A percentile compares a stretch with the other conserved stretches of the same genome.
phyloP scores from a whole-genome alignment of 805 yeast species.

The Candida manassasensis region DNA sequence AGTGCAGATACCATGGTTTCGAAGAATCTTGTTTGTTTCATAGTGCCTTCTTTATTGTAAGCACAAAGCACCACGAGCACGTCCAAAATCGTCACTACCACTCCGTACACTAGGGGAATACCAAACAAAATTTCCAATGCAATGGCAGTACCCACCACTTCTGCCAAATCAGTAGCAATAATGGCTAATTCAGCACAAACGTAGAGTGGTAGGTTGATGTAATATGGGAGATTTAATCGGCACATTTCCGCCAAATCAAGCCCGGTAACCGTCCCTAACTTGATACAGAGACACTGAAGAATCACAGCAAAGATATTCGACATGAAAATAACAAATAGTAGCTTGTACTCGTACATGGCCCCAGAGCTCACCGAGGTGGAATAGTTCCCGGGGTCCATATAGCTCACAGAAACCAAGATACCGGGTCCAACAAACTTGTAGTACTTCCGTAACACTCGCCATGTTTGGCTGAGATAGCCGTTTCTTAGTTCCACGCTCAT shows the following conservation, averaged over 20 bases:
- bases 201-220: constrained; percentile 62
- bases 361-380: constrained; percentile 89
- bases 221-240: constrained; percentile 59
- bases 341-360: constrained; percentile 67
- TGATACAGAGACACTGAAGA: constrained; percentile 77
- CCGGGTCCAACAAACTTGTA: constrained; percentile 81
- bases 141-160: constrained; percentile 91
- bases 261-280: constrained; percentile 87
- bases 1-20: constrained; percentile 69
- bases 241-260: constrained; percentile 84
- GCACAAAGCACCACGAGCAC: constrained; percentile 75
- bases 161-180: constrained; percentile 90
- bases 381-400: constrained; percentile 93
- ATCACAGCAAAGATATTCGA: constrained; percentile 84
- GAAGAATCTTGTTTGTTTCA: constrained; percentile 70
- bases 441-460: constrained; percentile 43
- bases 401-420: constrained; percentile 81
- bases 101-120: constrained; percentile 73
- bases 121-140: constrained; percentile 71
- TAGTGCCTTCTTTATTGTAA: constrained; percentile 68
- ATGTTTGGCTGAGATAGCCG: too few relatives aligned
- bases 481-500: too few relatives aligned
- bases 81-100: constrained; percentile 73
- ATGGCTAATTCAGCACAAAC: constrained; percentile 79
- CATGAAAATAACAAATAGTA: constrained; percentile 65